phyloP scores from a whole-genome alignment of 257 asterid genomes.

The Schizonepeta tenuifolia region DNA sequence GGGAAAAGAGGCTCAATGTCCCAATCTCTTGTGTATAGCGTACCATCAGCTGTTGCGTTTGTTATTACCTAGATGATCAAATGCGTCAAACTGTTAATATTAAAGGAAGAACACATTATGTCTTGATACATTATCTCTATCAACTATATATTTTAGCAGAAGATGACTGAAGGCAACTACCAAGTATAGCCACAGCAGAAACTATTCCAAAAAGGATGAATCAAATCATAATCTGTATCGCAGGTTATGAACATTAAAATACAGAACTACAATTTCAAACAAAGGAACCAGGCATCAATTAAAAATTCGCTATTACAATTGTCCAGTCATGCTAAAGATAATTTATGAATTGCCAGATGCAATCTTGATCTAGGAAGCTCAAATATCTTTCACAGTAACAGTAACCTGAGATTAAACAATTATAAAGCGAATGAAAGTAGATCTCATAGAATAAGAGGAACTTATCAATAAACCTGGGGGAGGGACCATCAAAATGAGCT shows the following conservation, averaged over 20 bases:
- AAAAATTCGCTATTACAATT: background rate
- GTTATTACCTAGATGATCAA: slow-evolving; percentile 66
- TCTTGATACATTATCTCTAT: slow-evolving; percentile 15
- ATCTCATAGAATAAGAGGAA: background rate
- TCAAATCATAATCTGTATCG: background rate
- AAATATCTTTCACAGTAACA: background rate
- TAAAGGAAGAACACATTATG: slow-evolving; percentile 15
- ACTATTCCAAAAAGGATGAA: slow-evolving; percentile 14
- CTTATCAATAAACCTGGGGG: background rate
- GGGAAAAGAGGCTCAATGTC: slow-evolving; percentile 91
- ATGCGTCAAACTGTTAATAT: slow-evolving; percentile 25
- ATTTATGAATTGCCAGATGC: background rate
- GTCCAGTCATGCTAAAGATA: background rate
- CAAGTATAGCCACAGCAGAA: background rate
- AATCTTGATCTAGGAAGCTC: slow-evolving; percentile 7
- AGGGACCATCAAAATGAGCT: background rate
- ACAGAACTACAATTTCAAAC: slow-evolving; percentile 3
- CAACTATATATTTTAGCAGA: slow-evolving; percentile 21
- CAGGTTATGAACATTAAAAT: background rate
- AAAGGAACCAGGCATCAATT: background rate
- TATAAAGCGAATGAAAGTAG: background rate
- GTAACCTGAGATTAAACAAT: background rate
- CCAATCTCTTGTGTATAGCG: slow-evolving; percentile 81
- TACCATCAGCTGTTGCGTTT: slow-evolving; percentile 85
- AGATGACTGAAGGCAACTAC: slow-evolving; percentile 24